Percentiles rank a stretch among this genome's conserved stretches.
Evolutionary conservation across 2,329 filamentous ascomycete species (phyloP).

Genomic region (Penicillium sp.): DNA sequence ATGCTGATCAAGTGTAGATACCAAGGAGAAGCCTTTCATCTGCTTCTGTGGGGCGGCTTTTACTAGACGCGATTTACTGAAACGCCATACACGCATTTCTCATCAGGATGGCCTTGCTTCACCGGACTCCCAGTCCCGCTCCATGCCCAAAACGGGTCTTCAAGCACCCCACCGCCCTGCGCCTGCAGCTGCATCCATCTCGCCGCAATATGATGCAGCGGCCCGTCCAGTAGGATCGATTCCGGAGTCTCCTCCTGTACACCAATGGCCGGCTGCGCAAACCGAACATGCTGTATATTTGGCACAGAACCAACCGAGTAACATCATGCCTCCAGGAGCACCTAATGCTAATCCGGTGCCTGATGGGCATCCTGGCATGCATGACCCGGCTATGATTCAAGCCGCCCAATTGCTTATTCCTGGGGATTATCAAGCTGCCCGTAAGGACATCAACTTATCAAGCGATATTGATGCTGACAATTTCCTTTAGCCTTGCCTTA

Average conservation of each 20-base stretch:
- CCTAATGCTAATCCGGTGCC: conserved; percentile 13
- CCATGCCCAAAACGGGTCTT: conserved; percentile 17
- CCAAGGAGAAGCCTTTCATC: conserved; percentile 38
- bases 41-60: conserved; percentile 39
- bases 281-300: conserved; percentile 25
- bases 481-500: conserved; percentile 27
- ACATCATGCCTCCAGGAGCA: conserved; percentile 19
- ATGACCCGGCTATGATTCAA: conserved; percentile 41
- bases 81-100: conserved; percentile 34
- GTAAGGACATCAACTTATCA: conserved; percentile 13
- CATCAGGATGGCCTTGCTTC: conserved; percentile 32
- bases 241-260: conserved; percentile 20
- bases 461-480: conserved; percentile 3
- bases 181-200: conserved; percentile 17
- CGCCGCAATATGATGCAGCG: conserved; percentile 23
- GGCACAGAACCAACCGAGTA: conserved; percentile 18
- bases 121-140: conserved; percentile 29
- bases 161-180: conserved; percentile 13
- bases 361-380: conserved; percentile 23
- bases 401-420: conserved; percentile 36
- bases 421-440: conserved; percentile 26
- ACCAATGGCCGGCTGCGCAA: conserved; percentile 30
- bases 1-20: conserved; percentile 26
- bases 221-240: conserved; percentile 23
- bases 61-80: conserved; percentile 36